Evolutionary conservation across 2,329 filamentous ascomycete genomes (phyloP).

Genomic region (Botryotinia calthae): DNA sequence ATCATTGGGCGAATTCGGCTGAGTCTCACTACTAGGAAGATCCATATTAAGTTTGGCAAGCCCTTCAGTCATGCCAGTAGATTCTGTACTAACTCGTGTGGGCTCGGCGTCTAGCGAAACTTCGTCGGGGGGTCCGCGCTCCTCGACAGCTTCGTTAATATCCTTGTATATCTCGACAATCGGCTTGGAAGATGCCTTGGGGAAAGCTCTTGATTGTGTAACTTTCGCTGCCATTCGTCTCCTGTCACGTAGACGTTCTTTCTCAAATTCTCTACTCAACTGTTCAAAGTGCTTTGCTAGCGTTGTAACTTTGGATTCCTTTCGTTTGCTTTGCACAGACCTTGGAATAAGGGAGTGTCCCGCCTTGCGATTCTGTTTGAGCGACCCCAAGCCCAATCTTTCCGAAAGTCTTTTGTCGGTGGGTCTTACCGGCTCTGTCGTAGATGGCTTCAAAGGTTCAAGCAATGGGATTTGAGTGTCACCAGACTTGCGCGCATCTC

Average conservation of each 20-base stretch:
- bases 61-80: constrained; percentile 35
- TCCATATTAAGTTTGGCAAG: constrained; percentile 34
- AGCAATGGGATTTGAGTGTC: constrained; percentile 25
- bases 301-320: constrained; percentile 79
- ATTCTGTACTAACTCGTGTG: constrained; percentile 36
- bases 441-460: constrained; percentile 32
- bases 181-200: constrained; percentile 87
- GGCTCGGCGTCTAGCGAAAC: constrained; percentile 34
- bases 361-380: constrained; percentile 59
- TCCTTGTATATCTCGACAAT: constrained; percentile 96
- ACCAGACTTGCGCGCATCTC: constrained; percentile 25
- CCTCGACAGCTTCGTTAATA: constrained; percentile 87
- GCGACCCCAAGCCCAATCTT: constrained; percentile 61
- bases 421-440: constrained; percentile 34
- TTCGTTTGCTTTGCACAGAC: constrained; percentile 69
- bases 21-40: constrained; percentile 21
- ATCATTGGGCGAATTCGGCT: constrained; percentile 35
- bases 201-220: constrained; percentile 74
- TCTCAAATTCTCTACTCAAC: constrained; percentile 84
- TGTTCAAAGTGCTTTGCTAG: constrained; percentile 95
- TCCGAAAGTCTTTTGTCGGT: constrained; percentile 73
- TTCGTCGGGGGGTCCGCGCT: constrained; percentile 66
- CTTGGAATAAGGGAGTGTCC: constrained; percentile 81
- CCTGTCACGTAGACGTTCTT: constrained; percentile 83
- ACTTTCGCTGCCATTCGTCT: constrained; percentile 77